Evolutionary conservation across 805 yeast species (phyloP), one percentile per base, ranked within the genome.

Genomic region (Saccharomyces eubayanus): DNA sequence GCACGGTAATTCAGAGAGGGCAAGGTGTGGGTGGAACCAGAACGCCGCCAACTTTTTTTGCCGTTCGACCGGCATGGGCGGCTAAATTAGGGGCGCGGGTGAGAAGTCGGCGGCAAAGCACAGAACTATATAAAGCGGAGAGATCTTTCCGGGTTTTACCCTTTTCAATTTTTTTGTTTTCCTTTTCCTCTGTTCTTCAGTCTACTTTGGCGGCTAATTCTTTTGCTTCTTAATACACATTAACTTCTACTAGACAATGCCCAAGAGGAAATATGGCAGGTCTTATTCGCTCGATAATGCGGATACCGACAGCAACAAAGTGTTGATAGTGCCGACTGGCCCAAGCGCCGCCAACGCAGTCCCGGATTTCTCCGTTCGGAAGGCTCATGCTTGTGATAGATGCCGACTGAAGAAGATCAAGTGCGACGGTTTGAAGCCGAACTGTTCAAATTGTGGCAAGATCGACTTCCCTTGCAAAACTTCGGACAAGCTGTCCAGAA

Each of bases 351-450:
- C 31, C 27, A 28, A 29, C 24, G 31, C 31, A 8, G n/a, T 14
- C 50, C n/a, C 50, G 2, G 31, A 21, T 30, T 21, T 28, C 40
- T 28, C 50, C 46, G 27, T 28, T 6, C 16, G 40, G 16, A 28
- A 21, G 28, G 79, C 86, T 1, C 94, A 87, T 67, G 94, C 94
- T 2, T 87, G 95, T 70, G 94, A 87, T 66, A 72, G 97, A 50
- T 90, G 96, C 64, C 74, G 96, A 40, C 54, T 68, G 28, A 69
- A 69, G 51, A 69, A 69, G 52, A 65, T 66, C 5, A 64, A 66
- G 50, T 69, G 72, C 56, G 92, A 87, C 60, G 94, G 94, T 1
- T 78, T 79, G 53, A 62, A 77, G 29, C 69, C 69, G 10, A 56
- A 51, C 31, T 87, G 95, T 65, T 74, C 82, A 40, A 84, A 84